These are phyloP conservation scores for Trichosanthes truncata DNA, from an alignment of 306 rosid genomes.

Conservation along the genomic window DNA sequence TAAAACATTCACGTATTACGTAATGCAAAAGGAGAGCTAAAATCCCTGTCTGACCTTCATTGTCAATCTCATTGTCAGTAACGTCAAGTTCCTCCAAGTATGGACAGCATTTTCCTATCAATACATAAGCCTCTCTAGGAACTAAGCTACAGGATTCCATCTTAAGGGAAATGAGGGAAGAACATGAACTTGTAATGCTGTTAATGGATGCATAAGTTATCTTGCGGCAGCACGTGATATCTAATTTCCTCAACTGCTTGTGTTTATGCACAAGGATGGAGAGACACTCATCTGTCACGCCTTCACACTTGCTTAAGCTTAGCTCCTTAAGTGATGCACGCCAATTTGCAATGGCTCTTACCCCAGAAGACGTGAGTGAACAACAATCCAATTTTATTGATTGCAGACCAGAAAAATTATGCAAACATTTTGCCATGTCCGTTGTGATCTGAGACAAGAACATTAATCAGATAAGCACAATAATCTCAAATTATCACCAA, in stretches of 20 bases:
- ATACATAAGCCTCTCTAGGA: conserved; percentile 40
- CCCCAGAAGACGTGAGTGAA: conserved; percentile 35
- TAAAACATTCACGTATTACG: not conserved
- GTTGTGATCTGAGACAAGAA: conserved; percentile 32
- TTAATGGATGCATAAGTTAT: conserved; percentile 41
- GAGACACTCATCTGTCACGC: conserved; percentile 45
- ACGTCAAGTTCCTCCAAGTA: conserved; percentile 55
- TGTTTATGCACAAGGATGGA: conserved; percentile 35
- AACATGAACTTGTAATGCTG: conserved; percentile 43
- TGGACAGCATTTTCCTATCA: conserved; percentile 43
- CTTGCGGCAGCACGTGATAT: conserved; percentile 49
- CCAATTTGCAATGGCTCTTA: conserved; percentile 36
- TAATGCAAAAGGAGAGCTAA: not conserved
- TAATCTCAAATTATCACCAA: not conserved
- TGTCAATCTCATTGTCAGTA: conserved; percentile 48
- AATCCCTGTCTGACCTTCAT: conserved; percentile 34
- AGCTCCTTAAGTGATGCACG: conserved; percentile 45
- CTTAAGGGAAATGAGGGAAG: conserved; percentile 41
- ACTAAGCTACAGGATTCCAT: conserved; percentile 61
- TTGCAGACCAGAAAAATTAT: conserved; percentile 27
- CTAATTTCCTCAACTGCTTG: conserved; percentile 38
- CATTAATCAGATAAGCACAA: not conserved
- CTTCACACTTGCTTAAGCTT: conserved; percentile 52
- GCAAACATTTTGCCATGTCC: conserved; percentile 44
- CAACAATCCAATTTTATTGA: conserved; percentile 50